Conservation (phyloP, 2,329 filamentous ascomycete species). For the Blastomyces gilchristii region DNA sequence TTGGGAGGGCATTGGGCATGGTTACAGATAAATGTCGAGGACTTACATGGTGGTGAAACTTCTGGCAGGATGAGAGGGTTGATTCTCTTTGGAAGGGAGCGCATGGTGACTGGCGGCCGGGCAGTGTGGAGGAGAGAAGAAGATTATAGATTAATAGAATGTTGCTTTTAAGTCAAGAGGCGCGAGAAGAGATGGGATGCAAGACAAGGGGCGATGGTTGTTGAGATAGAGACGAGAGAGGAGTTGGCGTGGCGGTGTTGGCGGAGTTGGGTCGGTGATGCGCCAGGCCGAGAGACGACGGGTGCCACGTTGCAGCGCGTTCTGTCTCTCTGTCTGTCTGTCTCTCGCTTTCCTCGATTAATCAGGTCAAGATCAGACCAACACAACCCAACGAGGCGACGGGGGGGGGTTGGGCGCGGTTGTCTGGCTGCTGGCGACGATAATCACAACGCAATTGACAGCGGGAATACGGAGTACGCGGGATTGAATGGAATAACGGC, state of each 20-base stretch:
- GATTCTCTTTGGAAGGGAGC: conserved; percentile 36
- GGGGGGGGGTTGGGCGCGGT: neutral
- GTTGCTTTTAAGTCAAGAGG: neutral
- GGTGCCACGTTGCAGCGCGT: conserved; percentile 39
- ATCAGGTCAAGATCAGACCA: neutral
- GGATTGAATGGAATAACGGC: too few species aligned
- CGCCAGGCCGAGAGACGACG: conserved; percentile 13
- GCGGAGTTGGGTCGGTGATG: conserved; percentile 5
- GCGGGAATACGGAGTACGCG: too few species aligned
- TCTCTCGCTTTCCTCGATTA: neutral
- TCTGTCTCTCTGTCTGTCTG: conserved; percentile 9
- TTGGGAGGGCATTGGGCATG: neutral
- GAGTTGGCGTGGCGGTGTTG: too few species aligned
- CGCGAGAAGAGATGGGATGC: conserved; percentile 12
- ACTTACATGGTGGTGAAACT: conserved; percentile 38
- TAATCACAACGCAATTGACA: neutral
- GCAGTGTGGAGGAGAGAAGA: neutral
- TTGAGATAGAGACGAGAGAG: neutral
- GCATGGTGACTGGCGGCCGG: conserved; percentile 30
- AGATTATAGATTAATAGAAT: neutral
- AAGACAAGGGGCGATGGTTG: conserved; percentile 1
- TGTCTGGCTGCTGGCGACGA: neutral
- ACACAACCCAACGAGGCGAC: conserved; percentile 11
- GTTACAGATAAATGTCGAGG: neutral
- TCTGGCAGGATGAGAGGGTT: conserved; percentile 39